Conservation (phyloP, 176 grass and related monocot genomes). For the Themeda triandra region DNA sequence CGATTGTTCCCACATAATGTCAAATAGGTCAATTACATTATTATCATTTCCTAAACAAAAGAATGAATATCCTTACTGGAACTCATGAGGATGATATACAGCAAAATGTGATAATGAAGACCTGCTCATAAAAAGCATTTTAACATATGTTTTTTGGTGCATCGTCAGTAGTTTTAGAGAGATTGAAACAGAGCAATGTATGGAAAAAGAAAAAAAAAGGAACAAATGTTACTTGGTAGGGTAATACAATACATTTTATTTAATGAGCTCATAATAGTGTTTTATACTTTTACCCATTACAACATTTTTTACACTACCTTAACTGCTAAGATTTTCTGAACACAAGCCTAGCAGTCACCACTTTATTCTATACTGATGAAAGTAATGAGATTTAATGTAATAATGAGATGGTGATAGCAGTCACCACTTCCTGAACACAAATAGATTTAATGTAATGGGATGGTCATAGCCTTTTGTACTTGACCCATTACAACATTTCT, state of each 20-base stretch:
- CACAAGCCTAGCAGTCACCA: neutral
- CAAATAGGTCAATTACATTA: neutral
- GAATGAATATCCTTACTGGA: neutral
- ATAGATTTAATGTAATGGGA: too few species aligned
- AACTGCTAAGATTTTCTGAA: neutral
- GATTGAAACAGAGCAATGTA: neutral
- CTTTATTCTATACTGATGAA: neutral
- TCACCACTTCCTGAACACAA: too few species aligned
- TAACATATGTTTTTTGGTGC: neutral
- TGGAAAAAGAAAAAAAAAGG: neutral
- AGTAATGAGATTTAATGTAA: too few species aligned
- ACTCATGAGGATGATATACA: neutral
- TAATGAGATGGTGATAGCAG: too few species aligned
- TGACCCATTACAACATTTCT: too few species aligned
- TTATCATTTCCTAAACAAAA: neutral
- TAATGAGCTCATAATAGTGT: neutral
- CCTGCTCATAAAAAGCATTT: neutral
- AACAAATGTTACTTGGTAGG: neutral
- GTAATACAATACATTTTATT: neutral
- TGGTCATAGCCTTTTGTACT: too few species aligned
- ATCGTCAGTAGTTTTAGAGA: neutral
- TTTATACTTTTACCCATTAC: neutral
- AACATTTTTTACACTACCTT: neutral
- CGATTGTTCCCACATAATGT: neutral
- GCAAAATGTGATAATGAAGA: neutral